phyloP scores from a whole-genome alignment of 116 monocot species.

The Cymodocea nodosa region DNA sequence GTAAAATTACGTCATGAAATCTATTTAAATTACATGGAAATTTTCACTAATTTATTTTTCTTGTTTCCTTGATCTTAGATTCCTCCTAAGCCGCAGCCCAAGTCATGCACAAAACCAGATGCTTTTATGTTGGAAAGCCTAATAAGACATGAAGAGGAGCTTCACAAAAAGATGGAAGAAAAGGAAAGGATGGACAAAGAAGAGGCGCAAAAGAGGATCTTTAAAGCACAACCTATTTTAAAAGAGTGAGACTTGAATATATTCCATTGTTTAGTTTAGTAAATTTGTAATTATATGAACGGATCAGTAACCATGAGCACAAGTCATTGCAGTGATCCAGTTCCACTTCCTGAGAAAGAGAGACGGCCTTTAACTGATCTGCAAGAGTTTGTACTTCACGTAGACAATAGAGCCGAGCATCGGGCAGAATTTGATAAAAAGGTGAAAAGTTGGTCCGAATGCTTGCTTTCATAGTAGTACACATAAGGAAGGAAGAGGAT shows the following conservation, averaged over 20 bases:
- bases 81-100: conserved; percentile 73
- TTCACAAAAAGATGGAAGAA: conserved; percentile 50
- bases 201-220: conserved; percentile 48
- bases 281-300: neutral
- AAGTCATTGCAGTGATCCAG: conserved; percentile 42
- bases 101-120: conserved; percentile 67
- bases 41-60: neutral
- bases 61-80: conserved; percentile 20
- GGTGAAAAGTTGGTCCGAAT: conserved; percentile 6
- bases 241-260: conserved; percentile 28
- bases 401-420: conserved; percentile 58
- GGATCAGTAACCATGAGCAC: neutral
- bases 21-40: neutral
- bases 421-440: conserved; percentile 81
- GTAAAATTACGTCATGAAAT: neutral
- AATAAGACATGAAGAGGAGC: conserved; percentile 63
- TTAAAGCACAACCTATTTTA: conserved; percentile 65
- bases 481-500: too few species aligned
- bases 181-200: conserved; percentile 53
- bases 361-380: conserved; percentile 82
- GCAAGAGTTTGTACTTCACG: conserved; percentile 63
- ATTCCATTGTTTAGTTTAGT: too few species aligned
- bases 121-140: conserved; percentile 69
- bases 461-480: too few species aligned
- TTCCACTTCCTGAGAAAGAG: conserved; percentile 66